phyloP scores from a whole-genome alignment of 345 rosid genomes.

The Acer yangbiense region DNA sequence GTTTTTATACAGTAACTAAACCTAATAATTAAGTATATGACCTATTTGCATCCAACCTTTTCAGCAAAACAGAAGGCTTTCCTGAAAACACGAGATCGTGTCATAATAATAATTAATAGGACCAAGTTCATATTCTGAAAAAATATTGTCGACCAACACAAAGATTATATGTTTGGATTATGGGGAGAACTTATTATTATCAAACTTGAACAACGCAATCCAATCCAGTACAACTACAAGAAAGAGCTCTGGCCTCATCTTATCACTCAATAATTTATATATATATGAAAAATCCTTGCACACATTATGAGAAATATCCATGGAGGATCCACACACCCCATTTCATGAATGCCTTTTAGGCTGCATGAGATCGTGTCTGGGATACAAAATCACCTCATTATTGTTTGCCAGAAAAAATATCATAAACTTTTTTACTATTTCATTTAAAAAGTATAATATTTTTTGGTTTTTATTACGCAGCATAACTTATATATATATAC shows the following conservation, averaged over 20 bases:
- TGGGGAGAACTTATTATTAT: neutral
- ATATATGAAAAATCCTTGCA: no score
- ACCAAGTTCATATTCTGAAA: neutral
- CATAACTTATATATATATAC: no score
- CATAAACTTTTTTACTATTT: no score
- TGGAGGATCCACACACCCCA: neutral
- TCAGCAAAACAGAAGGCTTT: neutral
- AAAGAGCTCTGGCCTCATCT: neutral
- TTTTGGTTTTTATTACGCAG: no score
- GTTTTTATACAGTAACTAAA: no score
- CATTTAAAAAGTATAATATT: no score
- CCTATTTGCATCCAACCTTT: neutral
- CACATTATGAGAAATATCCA: neutral
- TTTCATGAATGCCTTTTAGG: neutral
- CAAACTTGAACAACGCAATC: neutral
- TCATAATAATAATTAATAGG: neutral
- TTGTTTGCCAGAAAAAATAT: no score
- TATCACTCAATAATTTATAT: no score
- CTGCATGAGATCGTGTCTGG: neutral
- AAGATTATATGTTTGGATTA: neutral
- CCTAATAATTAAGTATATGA: no score
- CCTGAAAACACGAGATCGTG: neutral
- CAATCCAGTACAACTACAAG: no score
- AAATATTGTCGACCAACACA: neutral
- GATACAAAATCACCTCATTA: no score